These are phyloP conservation scores for Penicillium bialowiezense DNA, from an alignment of 495 filamentous ascomycete species.

Conservation along the genomic window DNA sequence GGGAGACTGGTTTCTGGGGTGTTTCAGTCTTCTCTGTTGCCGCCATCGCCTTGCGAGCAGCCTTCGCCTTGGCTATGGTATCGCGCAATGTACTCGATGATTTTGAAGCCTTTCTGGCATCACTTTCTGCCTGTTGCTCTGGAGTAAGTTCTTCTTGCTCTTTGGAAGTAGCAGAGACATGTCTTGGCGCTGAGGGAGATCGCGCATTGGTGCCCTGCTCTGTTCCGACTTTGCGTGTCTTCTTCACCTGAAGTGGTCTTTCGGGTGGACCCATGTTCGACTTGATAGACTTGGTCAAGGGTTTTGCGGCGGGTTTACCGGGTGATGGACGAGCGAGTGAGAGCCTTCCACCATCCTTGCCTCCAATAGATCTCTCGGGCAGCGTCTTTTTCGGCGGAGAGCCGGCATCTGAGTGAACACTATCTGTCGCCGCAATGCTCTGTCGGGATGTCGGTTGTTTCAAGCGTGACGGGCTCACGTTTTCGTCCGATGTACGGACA, in stretches of 20 bases:
- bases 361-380: conserved; percentile 20
- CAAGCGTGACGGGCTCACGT: conserved; percentile 28
- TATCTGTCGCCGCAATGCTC: conserved; percentile 9
- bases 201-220: conserved; percentile 25
- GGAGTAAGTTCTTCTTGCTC: conserved; percentile 28
- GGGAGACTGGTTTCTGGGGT: background rate
- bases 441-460: conserved; percentile 24
- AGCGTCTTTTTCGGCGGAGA: conserved; percentile 17
- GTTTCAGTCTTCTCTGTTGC: conserved; percentile 29
- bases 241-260: conserved; percentile 49
- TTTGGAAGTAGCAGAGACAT: conserved; percentile 32
- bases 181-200: conserved; percentile 34
- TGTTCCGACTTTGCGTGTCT: conserved; percentile 35
- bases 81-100: conserved; percentile 82
- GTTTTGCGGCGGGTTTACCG: conserved; percentile 51
- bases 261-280: conserved; percentile 42
- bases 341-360: conserved; percentile 47
- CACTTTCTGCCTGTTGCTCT: conserved; percentile 29
- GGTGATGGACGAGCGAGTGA: conserved; percentile 55
- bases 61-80: conserved; percentile 91
- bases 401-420: conserved; percentile 1
- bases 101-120: conserved; percentile 51
- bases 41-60: conserved; percentile 64
- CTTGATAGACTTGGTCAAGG: conserved; percentile 29
- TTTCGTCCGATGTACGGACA: conserved; percentile 12